Evolutionary conservation across 2,329 filamentous ascomycete genomes (phyloP).

Genomic region (Aspergillus eucalypticola): DNA sequence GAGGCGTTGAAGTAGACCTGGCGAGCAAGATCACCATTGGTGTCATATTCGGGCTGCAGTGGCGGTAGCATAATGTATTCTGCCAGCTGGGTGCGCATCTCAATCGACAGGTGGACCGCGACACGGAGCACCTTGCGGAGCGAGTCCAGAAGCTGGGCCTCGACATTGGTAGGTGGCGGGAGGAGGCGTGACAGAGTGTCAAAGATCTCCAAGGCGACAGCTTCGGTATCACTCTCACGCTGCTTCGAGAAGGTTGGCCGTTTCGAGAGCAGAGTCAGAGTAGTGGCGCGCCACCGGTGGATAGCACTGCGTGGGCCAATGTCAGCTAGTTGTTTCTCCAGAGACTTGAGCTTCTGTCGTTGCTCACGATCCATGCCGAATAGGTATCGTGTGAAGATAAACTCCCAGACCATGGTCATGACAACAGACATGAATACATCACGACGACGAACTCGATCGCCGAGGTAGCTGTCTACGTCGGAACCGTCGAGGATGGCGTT

Average conservation of each 20-base stretch:
- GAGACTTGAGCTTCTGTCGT: constrained; percentile 91
- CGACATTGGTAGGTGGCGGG: constrained; percentile 78
- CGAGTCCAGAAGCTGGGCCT: constrained; percentile 77
- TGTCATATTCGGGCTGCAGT: constrained; percentile 90
- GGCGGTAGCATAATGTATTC: constrained; percentile 99
- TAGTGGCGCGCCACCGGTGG: constrained; percentile 94
- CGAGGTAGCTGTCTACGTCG: constrained; percentile 84
- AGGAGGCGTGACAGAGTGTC: constrained; percentile 80
- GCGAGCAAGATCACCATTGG: constrained; percentile 82
- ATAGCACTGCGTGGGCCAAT: constrained; percentile 87
- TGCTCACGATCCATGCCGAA: constrained; percentile 99
- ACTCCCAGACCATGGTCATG: constrained; percentile 99
- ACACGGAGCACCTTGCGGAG: constrained; percentile 83
- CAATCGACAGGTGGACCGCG: constrained; percentile 86
- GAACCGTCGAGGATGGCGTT: constrained; percentile 92
- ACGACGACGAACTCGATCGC: constrained; percentile 81
- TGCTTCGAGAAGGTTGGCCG: constrained; percentile 78
- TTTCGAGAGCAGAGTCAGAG: constrained; percentile 81
- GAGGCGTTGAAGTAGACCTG: constrained; percentile 90
- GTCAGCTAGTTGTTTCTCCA: constrained; percentile 88
- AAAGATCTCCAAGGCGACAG: constrained; percentile 90
- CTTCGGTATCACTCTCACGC: constrained; percentile 86
- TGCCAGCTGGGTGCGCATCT: constrained; percentile 95
- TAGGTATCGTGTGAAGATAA: constrained; percentile 94
- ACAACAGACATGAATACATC: constrained; percentile 98